Base-by-base conservation (phyloP, 2,329 filamentous ascomycete genomes). In the Penicillium glabrum region DNA sequence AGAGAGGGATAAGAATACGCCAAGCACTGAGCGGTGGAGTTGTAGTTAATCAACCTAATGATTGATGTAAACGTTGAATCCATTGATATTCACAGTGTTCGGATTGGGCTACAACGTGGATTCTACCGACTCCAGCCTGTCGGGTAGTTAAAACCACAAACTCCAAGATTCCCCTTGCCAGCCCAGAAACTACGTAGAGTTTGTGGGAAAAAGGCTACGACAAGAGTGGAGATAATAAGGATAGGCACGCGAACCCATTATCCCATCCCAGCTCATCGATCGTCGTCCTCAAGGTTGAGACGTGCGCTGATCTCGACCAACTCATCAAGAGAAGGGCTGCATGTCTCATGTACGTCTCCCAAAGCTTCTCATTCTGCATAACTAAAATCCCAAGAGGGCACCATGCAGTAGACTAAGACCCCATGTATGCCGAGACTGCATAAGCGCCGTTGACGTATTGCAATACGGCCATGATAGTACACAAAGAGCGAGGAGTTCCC, bases 371-470 rank as follows among this genome's bases (percentile, higher is more conserved):
- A 45, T 10, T n/a, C 44, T 33, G 19, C 46, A 49, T 59, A 49
- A 29, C 45, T 24, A 53, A 27, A 8, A 31, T 47, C 53, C 59
- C n/a, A 57, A 62, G 48, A 58, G 24, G 57, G 61, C 51, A 16
- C 10, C 23, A 23, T 48, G 51, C 51, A 54, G 31, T 31, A 48
- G 2, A 33, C 44, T 13, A 43, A 21, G 21, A 16, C 21, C 44
- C 21, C 31, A 24, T 24, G 16, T 44, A 24, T 29, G 27, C n/a
- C 23, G 37, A 14, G 14, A 37, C 27, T 61, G 60, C 60, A 62
- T 54, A 60, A 49, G 54, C 59, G 53, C 59, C 54, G 46, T 60
- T 56, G 58, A 59, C 41, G 56, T 55, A 46, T 47, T 51, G 16
- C 5, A 39, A 48, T 10, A 35, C 41, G 27, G 27, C 48, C 47